Evolutionary conservation across 306 rosid species (phyloP).

Genomic region (Macrotyloma uniflorum): DNA sequence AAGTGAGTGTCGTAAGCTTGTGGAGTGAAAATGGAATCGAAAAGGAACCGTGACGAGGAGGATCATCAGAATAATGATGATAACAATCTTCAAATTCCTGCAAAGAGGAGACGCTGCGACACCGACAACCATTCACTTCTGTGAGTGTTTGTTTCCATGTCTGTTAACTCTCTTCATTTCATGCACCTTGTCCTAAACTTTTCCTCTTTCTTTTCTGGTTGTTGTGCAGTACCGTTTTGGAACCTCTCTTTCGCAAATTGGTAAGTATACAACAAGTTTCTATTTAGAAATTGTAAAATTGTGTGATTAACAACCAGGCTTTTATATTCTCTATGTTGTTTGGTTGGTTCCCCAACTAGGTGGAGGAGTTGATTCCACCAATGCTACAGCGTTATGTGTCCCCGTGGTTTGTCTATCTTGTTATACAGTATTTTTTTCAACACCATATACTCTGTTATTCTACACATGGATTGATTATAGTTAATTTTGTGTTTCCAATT

Average conservation of each 20-base stretch:
- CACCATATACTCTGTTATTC: not conserved
- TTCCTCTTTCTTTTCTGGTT: not conserved
- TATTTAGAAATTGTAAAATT: not conserved
- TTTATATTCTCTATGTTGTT: not conserved
- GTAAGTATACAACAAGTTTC: slow-evolving; percentile 32
- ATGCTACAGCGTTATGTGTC: not conserved
- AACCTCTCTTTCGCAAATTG: slow-evolving; percentile 25
- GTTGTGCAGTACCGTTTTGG: slow-evolving; percentile 36
- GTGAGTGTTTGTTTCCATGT: not conserved
- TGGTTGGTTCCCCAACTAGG: slow-evolving; percentile 37
- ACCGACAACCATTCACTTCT: not conserved
- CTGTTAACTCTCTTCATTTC: not conserved
- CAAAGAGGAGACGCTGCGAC: slow-evolving; percentile 30
- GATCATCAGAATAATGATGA: not conserved
- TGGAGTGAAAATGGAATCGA: slow-evolving; percentile 42
- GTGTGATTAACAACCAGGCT: not conserved
- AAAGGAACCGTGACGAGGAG: slow-evolving; percentile 30
- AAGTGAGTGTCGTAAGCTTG: not conserved
- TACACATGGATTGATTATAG: not conserved
- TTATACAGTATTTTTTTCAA: not conserved
- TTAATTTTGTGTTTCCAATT: slow-evolving; percentile 7
- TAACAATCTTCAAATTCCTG: not conserved
- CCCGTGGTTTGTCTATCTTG: slow-evolving; percentile 46
- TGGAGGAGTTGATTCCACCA: slow-evolving; percentile 35
- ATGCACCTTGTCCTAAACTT: not conserved